Evolutionary conservation across 108 stramenopile genomes (phyloP).

Genomic region (Fistulifera solaris): DNA sequence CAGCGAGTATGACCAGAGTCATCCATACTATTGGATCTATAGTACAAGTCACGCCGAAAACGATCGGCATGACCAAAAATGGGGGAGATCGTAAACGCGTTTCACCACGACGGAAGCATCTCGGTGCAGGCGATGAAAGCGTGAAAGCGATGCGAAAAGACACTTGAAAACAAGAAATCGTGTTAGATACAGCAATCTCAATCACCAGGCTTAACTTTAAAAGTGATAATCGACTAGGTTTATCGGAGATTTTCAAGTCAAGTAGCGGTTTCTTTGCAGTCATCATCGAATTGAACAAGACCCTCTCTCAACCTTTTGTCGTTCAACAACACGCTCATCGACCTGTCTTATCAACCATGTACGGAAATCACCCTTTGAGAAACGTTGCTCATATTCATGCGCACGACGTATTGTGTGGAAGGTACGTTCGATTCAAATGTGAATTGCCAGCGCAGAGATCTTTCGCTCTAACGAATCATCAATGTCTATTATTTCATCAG

Average conservation of each 20-base stretch:
- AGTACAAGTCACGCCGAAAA: too few species aligned
- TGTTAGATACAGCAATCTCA: too few species aligned
- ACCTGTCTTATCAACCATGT: background rate
- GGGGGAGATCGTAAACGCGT: too few species aligned
- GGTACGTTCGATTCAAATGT: slow-evolving; percentile 1
- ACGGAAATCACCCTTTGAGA: slow-evolving; percentile 23
- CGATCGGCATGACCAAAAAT: too few species aligned
- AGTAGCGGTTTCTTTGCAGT: background rate
- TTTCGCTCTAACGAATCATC: background rate
- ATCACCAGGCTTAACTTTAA: too few species aligned
- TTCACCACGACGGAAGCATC: too few species aligned
- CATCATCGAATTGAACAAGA: background rate
- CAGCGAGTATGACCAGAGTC: background rate
- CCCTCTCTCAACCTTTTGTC: background rate
- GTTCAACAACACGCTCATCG: background rate
- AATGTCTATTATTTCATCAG: background rate
- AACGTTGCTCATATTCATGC: slow-evolving; percentile 33
- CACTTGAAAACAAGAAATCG: too few species aligned
- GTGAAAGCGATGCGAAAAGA: too few species aligned
- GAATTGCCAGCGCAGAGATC: background rate
- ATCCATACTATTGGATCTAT: background rate
- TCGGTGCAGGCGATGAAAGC: too few species aligned
- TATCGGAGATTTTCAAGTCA: too few species aligned
- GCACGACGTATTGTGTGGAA: slow-evolving; percentile 41
- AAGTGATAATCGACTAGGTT: too few species aligned